A percentile compares a stretch with the other conserved stretches of the same genome.
These are phyloP conservation scores for Monilinia fructigena DNA, from an alignment of 2,329 filamentous ascomycete genomes.

Conservation along the genomic window DNA sequence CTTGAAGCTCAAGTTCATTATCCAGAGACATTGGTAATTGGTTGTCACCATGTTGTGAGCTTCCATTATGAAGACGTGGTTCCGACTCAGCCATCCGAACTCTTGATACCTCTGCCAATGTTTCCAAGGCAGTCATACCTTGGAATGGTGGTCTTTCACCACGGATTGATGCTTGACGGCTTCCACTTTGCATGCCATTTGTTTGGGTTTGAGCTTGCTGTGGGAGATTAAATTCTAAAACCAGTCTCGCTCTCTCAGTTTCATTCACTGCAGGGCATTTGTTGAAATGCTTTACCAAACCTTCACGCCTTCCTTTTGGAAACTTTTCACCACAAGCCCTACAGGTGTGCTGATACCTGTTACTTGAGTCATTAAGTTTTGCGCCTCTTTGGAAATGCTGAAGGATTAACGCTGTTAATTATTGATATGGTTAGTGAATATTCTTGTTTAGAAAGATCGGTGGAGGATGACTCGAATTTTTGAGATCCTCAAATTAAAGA, in stretches of 20 bases:
- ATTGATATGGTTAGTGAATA: constrained; percentile 24
- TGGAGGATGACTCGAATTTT: constrained; percentile 10
- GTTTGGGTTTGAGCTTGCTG: constrained; percentile 41
- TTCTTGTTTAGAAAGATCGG: constrained; percentile 10
- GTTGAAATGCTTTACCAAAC: constrained; percentile 75
- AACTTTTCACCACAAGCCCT: constrained; percentile 86
- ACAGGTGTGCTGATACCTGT: constrained; percentile 89
- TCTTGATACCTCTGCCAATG: constrained; percentile 82
- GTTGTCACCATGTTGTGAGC: constrained; percentile 35
- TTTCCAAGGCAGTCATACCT: constrained; percentile 75
- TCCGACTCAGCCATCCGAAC: constrained; percentile 66
- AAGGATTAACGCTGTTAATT: constrained; percentile 59
- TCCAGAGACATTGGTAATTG: constrained; percentile 31
- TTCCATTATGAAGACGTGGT: constrained; percentile 53
- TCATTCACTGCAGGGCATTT: constrained; percentile 79
- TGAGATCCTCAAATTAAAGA: constrained; percentile 2
- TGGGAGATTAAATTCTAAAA: constrained; percentile 63
- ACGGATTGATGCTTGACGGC: constrained; percentile 38
- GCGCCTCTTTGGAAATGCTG: constrained; percentile 85
- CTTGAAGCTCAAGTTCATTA: constrained; percentile 52
- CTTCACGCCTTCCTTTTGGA: constrained; percentile 84
- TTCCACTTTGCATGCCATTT: constrained; percentile 23
- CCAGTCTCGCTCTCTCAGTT: constrained; percentile 71
- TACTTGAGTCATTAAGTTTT: constrained; percentile 86
- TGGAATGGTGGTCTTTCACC: constrained; percentile 38